Base-by-base conservation (phyloP, 1,284 basidiomycete species). In the Ustilago cynodontis region DNA sequence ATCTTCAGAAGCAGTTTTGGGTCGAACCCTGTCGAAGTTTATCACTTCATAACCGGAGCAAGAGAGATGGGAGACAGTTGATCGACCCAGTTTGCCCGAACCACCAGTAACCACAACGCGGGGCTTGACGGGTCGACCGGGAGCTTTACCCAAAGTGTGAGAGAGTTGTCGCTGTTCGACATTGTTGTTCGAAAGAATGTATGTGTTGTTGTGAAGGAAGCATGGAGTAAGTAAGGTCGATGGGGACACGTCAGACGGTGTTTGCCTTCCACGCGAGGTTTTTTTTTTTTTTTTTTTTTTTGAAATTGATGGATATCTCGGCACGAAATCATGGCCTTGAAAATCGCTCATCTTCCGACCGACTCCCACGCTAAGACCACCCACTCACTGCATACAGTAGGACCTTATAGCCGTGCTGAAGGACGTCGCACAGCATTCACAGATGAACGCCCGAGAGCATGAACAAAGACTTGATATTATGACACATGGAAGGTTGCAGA, bases 51-150 rank as follows among this genome's bases (percentile, higher is more conserved):
- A 78, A 8, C 76, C 76, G 52, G 45, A 31, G 7, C 54, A 35
- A 7, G 83, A 74, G 68, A 87, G 83, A 65, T 87, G 85, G 14
- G 77, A 61, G 2, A 86, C 82, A 14, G 86, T 83, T 53, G 83
- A 82, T 64, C 85, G 71, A 11, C 86, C 86, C 24, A 86, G 71
- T 56, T 86, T 86, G 9, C 86, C 86, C 1, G 79, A 82, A 9
- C 86, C 85, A 47, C 86, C 86, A 3, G 86, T 87, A 33, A 87
- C 81, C 14, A 86, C 77, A 8, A 86, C 85, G 22, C 76, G 82
- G 35, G 62, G 65, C 33, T 77, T 71, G 35, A 31, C 28, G 10
- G 37, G 6, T 6, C 70, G 65, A 3, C 43, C 43, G 18, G 47
- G 51, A 0, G 65, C 52, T 28, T 66, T 65, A 49, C 69, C 70